These are phyloP conservation scores for Penicillium sumatraense DNA, from an alignment of 2,329 filamentous ascomycete genomes.

Conservation along the genomic window DNA sequence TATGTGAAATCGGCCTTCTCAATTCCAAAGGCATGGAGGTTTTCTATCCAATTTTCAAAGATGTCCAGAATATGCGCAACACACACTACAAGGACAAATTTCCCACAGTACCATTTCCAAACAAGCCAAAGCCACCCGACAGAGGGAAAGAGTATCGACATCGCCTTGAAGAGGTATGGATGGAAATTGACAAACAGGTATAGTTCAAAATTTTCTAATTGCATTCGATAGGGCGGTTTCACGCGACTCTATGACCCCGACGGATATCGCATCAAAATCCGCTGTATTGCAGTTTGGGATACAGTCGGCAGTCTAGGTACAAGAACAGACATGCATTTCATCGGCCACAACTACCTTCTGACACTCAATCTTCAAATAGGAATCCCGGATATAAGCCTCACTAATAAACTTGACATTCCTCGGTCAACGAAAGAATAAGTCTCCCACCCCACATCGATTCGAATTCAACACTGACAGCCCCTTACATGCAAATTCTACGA, in stretches of 20 bases:
- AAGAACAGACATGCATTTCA: not conserved
- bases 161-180: conserved; percentile 20
- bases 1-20: conserved; percentile 37
- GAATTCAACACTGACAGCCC: conserved; percentile 10
- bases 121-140: conserved; percentile 15
- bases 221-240: conserved; percentile 7
- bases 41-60: conserved; percentile 25
- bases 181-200: too few species aligned
- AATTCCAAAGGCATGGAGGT: conserved; percentile 21
- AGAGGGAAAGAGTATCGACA: conserved; percentile 15
- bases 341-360: not conserved
- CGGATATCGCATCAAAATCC: conserved; percentile 30
- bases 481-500: conserved; percentile 37
- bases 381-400: conserved; percentile 32
- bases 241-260: conserved; percentile 22
- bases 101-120: conserved; percentile 18
- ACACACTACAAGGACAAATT: conserved; percentile 24
- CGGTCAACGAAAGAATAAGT: conserved; percentile 29
- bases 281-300: conserved; percentile 37
- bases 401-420: conserved; percentile 17
- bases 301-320: conserved; percentile 36
- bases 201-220: too few species aligned
- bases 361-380: conserved; percentile 14
- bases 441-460: not conserved
- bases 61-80: conserved; percentile 17